Percentiles rank a stretch among this genome's conserved stretches.
phyloP scores from a whole-genome alignment of 2,329 filamentous ascomycete genomes.

The Monascus ruber region DNA sequence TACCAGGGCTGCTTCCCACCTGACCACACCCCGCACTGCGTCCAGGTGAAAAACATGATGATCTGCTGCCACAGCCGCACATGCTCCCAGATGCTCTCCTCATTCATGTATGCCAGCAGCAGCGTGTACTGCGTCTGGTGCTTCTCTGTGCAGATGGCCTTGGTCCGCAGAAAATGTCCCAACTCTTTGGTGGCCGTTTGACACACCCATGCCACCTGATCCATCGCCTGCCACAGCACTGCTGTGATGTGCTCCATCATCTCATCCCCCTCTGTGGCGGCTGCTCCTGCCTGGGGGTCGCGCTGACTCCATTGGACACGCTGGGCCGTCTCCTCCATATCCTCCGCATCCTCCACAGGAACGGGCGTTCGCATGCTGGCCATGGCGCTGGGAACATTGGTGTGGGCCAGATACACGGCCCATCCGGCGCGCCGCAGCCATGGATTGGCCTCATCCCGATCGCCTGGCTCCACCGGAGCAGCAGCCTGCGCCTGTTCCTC shows the following conservation, averaged over 20 bases:
- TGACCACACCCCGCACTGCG: not conserved
- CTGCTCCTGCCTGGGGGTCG: too few species aligned
- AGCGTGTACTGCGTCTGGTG: not conserved
- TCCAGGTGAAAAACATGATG: slow-evolving; percentile 5
- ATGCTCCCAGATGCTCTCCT: not conserved
- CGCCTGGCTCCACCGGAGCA: not conserved
- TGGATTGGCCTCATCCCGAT: not conserved
- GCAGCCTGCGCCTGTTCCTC: not conserved
- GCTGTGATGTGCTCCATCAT: not conserved
- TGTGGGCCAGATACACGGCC: not conserved
- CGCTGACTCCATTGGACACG: too few species aligned
- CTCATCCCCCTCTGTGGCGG: not conserved
- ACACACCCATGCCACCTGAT: not conserved
- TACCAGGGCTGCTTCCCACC: not conserved
- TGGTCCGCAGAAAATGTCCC: not conserved
- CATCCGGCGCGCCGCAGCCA: not conserved
- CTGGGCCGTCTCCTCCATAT: too few species aligned
- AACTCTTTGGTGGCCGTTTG: not conserved
- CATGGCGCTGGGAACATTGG: not conserved
- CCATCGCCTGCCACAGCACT: not conserved
- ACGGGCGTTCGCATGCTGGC: not conserved
- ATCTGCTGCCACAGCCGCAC: slow-evolving; percentile 3
- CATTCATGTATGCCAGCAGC: not conserved
- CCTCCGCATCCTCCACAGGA: too few species aligned
- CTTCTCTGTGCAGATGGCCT: not conserved